phyloP scores from a whole-genome alignment of 805 yeast species.

The Cyberlindnera nakhonratchasimensis region DNA sequence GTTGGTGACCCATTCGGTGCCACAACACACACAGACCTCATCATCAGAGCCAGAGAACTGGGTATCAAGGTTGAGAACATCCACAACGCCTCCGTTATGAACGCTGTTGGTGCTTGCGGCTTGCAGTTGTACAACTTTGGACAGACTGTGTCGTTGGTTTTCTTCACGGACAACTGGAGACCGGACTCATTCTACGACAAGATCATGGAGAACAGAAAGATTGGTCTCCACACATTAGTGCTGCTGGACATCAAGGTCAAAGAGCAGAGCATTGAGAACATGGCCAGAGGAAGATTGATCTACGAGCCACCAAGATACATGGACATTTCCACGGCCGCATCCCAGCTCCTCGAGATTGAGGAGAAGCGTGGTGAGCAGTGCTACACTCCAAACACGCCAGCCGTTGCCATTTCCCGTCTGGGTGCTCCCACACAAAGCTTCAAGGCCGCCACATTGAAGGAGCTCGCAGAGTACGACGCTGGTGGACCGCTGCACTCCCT shows the following conservation, averaged over 20 bases:
- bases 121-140: constrained; percentile 93
- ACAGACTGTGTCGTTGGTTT: constrained; percentile 94
- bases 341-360: constrained; percentile 85
- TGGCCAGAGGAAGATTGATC: constrained; percentile 87
- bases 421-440: constrained; percentile 84
- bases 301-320: constrained; percentile 97
- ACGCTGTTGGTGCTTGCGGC: constrained; percentile 98
- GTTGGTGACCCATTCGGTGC: constrained; percentile 99
- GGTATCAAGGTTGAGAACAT: constrained; percentile 75
- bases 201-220: constrained; percentile 79
- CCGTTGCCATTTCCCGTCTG: constrained; percentile 86
- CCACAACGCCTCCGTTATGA: constrained; percentile 97
- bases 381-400: constrained; percentile 84
- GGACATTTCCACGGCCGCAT: constrained; percentile 87
- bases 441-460: constrained; percentile 78
- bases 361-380: constrained; percentile 71
- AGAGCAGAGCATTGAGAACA: constrained; percentile 91
- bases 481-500: constrained; percentile 95
- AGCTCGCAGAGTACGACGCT: constrained; percentile 77
- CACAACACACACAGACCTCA: constrained; percentile 94
- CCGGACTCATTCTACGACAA: constrained; percentile 95
- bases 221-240: constrained; percentile 88
- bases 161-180: constrained; percentile 92
- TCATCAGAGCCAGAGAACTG: constrained; percentile 84
- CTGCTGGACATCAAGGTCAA: constrained; percentile 92